Evolutionary conservation across 805 yeast genomes (phyloP), one percentile per base, ranked within the genome.

Genomic region (Spathaspora sp.): DNA sequence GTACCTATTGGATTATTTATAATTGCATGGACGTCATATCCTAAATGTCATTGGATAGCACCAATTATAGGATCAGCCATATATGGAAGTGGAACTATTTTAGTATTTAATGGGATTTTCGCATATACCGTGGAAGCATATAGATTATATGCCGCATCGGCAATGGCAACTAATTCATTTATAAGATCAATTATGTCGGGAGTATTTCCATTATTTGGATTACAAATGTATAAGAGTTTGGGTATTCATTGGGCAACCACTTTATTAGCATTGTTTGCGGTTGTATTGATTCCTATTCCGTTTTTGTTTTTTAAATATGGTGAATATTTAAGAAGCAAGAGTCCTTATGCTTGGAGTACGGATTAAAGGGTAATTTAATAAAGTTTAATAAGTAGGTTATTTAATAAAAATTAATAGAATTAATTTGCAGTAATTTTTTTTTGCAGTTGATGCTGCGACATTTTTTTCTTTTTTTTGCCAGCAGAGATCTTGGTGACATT

Each of bases 1-100:
- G 87, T 88, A 70, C 89, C 96, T 23, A 70, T 83, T 45, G 96
- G 96, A 43, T 70, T 90, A 55, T 75, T 89, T 57, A 86, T 94
- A 88, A 77, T 90, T 66, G 80, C 86, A 49, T 90, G 96, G 96
- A 76, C 92, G 52, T 86, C 86, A 62, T 85, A 78, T 50, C 63
- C 82, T 23, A 66, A 35, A 68, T 19, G 79, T 87, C 96, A 86
- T 63, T 89, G 92, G 91, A 83, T 82, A 18, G 86, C 78, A 1
- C 72, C 81, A 2, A 69, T 68, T 3, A 58, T 78, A 11, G 73
- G 79, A 28, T 79, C 81, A 0, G 63, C 67, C 0, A 48, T 62
- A 14, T 57, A 57, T 43, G 73, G 69, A 1, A 44, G 53, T 49
- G 85, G 85, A 1, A 72, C 80, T 47, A 67, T 81, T 40, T 70